These are phyloP conservation scores for Arabidopsis thaliana DNA, from an alignment of 345 rosid genomes.

Conservation along the genomic window TAIR10.1 NC_003071.7:14291001-14291500, in stretches of 20 bases:
- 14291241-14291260: conserved; percentile 69
- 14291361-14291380: conserved; percentile 79
- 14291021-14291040: background rate
- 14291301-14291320: conserved; percentile 57
- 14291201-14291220: conserved; percentile 72
- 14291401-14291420: conserved; percentile 66
- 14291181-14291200: conserved; percentile 67
- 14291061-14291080: background rate
- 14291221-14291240: conserved; percentile 79
- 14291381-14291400: conserved; percentile 75
- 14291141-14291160: conserved; percentile 53
- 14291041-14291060: background rate
- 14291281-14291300: conserved; percentile 5
- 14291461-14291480: conserved; percentile 57
- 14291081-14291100: background rate
- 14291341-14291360: conserved; percentile 74
- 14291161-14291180: conserved; percentile 78
- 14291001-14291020: background rate
- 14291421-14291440: conserved; percentile 70
- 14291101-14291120: background rate
- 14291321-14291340: conserved; percentile 73
- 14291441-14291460: conserved; percentile 80
- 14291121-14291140: conserved; percentile 32
- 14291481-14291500: conserved; percentile 61
- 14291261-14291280: conserved; percentile 35